Evolutionary conservation across 371 early-diverging fungal species (phyloP).

Genomic region (Apophysomyces variabilis): DNA sequence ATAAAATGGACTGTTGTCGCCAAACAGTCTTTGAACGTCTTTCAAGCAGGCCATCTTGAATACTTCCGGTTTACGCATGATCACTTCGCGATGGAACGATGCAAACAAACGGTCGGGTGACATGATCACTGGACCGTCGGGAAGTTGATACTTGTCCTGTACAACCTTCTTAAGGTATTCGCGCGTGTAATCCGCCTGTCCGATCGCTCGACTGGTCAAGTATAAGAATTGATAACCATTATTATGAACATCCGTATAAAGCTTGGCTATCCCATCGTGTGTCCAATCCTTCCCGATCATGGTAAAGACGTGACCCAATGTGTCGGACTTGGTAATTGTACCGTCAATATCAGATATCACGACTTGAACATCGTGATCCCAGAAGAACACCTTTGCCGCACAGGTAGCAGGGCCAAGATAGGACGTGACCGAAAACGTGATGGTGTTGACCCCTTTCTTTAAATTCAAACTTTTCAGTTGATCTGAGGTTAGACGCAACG

Average conservation of each 20-base stretch:
- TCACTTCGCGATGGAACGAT: constrained; percentile 95
- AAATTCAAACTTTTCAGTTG: constrained; percentile 86
- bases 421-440: constrained; percentile 88
- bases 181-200: constrained; percentile 93
- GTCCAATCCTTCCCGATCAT: constrained; percentile 99
- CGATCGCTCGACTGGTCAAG: constrained; percentile 96
- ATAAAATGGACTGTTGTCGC: constrained; percentile 85
- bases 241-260: constrained; percentile 92
- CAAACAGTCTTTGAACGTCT: constrained; percentile 91
- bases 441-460: constrained; percentile 87
- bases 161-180: constrained; percentile 91
- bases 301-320: constrained; percentile 96
- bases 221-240: constrained; percentile 98
- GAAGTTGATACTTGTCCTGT: constrained; percentile 89
- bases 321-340: constrained; percentile 99
- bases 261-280: constrained; percentile 94
- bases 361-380: constrained; percentile 85
- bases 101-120: constrained; percentile 96
- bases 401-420: constrained; percentile 82
- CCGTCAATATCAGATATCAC: constrained; percentile 99
- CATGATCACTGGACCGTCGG: constrained; percentile 98
- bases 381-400: constrained; percentile 87
- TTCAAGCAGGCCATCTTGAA: constrained; percentile 98
- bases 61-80: constrained; percentile 94
- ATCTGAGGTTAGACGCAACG: constrained; percentile 89